Percentiles rank a stretch among this genome's conserved stretches.
Evolutionary conservation across 768 basidiomycete species (phyloP).

Genomic region (Mycena indigotica): DNA sequence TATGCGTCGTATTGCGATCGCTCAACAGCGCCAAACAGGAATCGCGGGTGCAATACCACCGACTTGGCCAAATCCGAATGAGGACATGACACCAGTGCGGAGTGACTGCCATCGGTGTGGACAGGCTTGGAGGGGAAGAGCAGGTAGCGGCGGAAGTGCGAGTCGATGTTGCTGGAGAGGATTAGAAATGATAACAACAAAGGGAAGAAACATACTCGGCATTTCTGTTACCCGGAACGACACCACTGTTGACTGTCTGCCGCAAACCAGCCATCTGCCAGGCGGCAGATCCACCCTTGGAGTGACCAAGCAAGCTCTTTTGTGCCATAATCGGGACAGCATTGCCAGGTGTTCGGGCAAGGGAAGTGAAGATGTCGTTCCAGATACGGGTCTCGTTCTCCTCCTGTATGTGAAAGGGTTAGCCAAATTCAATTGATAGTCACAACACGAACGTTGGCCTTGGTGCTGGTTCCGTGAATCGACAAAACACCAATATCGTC

Average conservation of each 20-base stretch:
- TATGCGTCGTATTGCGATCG: conserved; percentile 81
- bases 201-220: conserved; percentile 71
- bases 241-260: conserved; percentile 81
- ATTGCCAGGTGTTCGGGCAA: conserved; percentile 90
- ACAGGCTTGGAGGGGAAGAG: conserved; percentile 98
- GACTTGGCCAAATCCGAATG: conserved; percentile 98
- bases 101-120: conserved; percentile 93
- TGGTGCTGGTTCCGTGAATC: conserved; percentile 87
- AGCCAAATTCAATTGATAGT: conserved; percentile 13
- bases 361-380: conserved; percentile 90
- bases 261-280: conserved; percentile 95
- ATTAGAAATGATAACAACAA: conserved; percentile 4
- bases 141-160: conserved; percentile 85
- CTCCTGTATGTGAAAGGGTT: conserved; percentile 58
- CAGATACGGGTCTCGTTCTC: conserved; percentile 97
- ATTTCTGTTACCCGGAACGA: conserved; percentile 94
- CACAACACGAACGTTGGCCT: conserved; percentile 67
- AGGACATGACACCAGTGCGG: conserved; percentile 87
- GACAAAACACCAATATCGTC: conserved; percentile 92
- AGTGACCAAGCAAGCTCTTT: conserved; percentile 95
- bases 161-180: conserved; percentile 80
- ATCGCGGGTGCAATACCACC: conserved; percentile 94
- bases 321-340: conserved; percentile 98
- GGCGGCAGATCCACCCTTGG: conserved; percentile 98
- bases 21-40: conserved; percentile 83